phyloP scores from a whole-genome alignment of 331 rosid species.

The Spiraea crenata region DNA sequence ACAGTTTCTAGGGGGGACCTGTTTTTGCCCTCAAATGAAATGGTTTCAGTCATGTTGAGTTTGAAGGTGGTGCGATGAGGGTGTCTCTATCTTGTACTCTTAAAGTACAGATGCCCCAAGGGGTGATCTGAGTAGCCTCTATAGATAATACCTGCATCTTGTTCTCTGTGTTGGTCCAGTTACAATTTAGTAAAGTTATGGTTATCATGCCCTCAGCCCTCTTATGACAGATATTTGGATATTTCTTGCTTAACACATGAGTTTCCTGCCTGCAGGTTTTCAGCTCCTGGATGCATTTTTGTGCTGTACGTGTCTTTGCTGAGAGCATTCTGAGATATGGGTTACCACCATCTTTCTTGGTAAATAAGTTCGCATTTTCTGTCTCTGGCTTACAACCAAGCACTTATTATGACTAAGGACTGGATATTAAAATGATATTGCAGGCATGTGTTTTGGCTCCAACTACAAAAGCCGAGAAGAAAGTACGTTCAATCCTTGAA shows the following conservation, averaged over 20 bases:
- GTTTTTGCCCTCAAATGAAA: no score
- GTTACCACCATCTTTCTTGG: conserved; percentile 93
- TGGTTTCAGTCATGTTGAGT: neutral
- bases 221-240: neutral
- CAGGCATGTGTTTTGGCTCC: conserved; percentile 91
- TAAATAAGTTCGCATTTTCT: conserved; percentile 27
- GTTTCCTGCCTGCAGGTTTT: conserved; percentile 74
- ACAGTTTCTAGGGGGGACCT: neutral
- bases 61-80: neutral
- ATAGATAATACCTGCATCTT: neutral
- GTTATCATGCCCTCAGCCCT: no score
- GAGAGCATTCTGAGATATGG: conserved; percentile 99
- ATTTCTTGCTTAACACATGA: no score
- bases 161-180: neutral
- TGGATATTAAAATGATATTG: conserved; percentile 31
- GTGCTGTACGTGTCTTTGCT: conserved; percentile 79
- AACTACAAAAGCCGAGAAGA: conserved; percentile 74
- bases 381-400: conserved; percentile 16
- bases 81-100: neutral
- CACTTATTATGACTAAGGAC: conserved; percentile 19
- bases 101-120: neutral
- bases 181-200: neutral
- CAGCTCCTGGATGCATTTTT: conserved; percentile 98
- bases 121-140: neutral
- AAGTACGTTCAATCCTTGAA: conserved; percentile 88